These are phyloP conservation scores for Pinus tabuliformis DNA, from an alignment of 75 land plant species.

Conservation along the genomic window DNA sequence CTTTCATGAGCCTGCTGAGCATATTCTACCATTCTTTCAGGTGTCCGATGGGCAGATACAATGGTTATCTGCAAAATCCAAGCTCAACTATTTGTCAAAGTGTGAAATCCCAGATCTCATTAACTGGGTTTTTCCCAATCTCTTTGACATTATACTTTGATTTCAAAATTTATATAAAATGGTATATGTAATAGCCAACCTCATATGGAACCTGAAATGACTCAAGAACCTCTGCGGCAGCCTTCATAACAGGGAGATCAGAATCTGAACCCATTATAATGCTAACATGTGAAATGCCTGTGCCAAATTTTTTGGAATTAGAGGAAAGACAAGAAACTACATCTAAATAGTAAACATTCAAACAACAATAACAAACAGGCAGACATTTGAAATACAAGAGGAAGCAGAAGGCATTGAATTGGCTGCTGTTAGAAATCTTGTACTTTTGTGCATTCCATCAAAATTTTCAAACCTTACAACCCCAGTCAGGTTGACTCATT, in stretches of 20 bases:
- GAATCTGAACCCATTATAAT: slow-evolving; percentile 99
- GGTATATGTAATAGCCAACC: slow-evolving; percentile 26
- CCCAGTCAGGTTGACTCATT: too few species aligned
- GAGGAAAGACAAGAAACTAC: background rate
- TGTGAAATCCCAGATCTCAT: background rate
- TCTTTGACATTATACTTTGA: background rate
- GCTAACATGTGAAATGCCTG: slow-evolving; percentile 52
- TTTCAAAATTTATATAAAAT: background rate
- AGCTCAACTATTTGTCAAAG: background rate
- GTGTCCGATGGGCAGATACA: slow-evolving; percentile 96
- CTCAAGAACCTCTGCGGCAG: slow-evolving; percentile 72
- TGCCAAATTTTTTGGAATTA: background rate
- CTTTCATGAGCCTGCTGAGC: slow-evolving; percentile 69
- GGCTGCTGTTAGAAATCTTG: background rate
- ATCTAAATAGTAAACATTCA: too few species aligned
- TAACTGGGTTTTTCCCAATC: background rate
- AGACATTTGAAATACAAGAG: background rate
- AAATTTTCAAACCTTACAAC: too few species aligned
- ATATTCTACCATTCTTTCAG: slow-evolving; percentile 81
- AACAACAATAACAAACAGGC: background rate
- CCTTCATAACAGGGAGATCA: slow-evolving; percentile 91
- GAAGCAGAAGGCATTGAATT: slow-evolving; percentile 9
- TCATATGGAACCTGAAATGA: slow-evolving; percentile 64
- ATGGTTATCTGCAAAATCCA: slow-evolving; percentile 51
- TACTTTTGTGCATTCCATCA: too few species aligned